These are phyloP conservation scores for Capsicum pubescens DNA, from an alignment of 257 asterid species.

Conservation along the genomic window DNA sequence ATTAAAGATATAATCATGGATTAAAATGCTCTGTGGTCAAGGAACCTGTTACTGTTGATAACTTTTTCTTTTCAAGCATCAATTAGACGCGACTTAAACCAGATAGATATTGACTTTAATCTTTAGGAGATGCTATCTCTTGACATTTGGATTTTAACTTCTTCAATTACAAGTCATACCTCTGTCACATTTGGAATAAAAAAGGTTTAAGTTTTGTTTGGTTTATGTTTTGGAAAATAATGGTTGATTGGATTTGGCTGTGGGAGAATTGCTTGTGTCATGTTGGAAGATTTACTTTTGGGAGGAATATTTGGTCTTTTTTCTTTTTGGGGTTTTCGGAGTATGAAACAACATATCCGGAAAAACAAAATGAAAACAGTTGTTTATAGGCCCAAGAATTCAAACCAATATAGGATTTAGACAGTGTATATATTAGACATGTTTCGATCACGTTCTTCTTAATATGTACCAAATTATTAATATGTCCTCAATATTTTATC, in stretches of 20 bases:
- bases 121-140: background rate
- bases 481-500: background rate
- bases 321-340: background rate
- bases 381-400: background rate
- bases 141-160: background rate
- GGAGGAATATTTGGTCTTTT: background rate
- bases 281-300: background rate
- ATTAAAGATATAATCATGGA: background rate
- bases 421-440: background rate
- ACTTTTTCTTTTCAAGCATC: background rate
- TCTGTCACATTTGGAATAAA: background rate
- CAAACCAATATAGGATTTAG: background rate
- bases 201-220: background rate
- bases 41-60: background rate
- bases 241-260: background rate
- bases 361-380: background rate
- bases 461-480: background rate
- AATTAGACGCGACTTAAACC: background rate
- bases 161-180: background rate
- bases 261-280: background rate
- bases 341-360: background rate
- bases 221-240: background rate
- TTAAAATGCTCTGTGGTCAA: background rate
- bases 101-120: background rate
- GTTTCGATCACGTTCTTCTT: conserved; percentile 5